Conservation (phyloP, 2,329 filamentous ascomycete species). For the Ceratocystiopsis minuta region DNA sequence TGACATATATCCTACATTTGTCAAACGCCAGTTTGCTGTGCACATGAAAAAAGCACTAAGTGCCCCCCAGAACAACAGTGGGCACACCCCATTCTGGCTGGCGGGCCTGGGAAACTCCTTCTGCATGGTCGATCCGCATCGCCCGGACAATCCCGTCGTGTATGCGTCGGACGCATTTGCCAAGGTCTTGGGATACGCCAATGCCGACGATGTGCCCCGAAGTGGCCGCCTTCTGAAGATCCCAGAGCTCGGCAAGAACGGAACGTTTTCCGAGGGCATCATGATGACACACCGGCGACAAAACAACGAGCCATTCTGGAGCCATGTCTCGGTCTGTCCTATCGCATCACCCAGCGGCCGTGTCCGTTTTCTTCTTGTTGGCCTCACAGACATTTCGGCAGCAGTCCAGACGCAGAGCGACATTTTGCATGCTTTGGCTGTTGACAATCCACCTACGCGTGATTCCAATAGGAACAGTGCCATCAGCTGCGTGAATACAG, state of each 20-base stretch:
- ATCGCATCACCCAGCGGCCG: conserved; percentile 29
- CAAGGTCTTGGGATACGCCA: conserved; percentile 26
- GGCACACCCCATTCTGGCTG: conserved; percentile 5
- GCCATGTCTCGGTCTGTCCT: conserved; percentile 35
- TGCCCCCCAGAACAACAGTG: conserved; percentile 5
- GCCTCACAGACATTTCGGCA: conserved; percentile 38
- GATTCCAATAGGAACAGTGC: no score
- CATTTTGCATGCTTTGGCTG: conserved; percentile 29
- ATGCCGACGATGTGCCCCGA: conserved; percentile 26
- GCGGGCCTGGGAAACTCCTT: conserved; percentile 38
- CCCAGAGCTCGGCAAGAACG: conserved; percentile 19
- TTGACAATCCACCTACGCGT: conserved; percentile 17
- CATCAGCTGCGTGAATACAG: no score
- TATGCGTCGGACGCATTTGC: conserved; percentile 33
- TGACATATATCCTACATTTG: conserved; percentile 31
- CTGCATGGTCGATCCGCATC: conserved; percentile 33
- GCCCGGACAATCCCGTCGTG: conserved; percentile 31
- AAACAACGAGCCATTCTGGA: conserved; percentile 34
- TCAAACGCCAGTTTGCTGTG: conserved; percentile 28
- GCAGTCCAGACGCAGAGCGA: conserved; percentile 31
- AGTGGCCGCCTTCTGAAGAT: conserved; percentile 33
- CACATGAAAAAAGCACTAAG: conserved; percentile 27
- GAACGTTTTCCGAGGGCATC: conserved; percentile 20
- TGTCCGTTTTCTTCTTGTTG: conserved; percentile 34
- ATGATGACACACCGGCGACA: conserved; percentile 28